Percentiles rank a stretch among this genome's conserved stretches.
phyloP scores from a whole-genome alignment of 495 filamentous ascomycete genomes.

The Pseudotulostoma volvatum region DNA sequence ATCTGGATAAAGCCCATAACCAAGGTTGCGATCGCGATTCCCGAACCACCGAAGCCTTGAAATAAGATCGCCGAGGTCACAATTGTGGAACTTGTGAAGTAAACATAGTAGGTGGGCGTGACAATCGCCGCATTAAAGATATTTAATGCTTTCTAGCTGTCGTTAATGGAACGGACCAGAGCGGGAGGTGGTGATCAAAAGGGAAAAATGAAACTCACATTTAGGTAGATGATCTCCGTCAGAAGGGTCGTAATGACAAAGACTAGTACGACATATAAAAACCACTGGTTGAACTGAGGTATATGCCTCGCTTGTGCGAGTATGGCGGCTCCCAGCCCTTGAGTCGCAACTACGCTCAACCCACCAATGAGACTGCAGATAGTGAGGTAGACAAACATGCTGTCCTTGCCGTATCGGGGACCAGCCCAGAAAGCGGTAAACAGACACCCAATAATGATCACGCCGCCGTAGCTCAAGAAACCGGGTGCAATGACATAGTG shows the following conservation, averaged over 20 bases:
- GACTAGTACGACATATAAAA: slow-evolving; percentile 77
- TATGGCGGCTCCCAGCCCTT: slow-evolving; percentile 84
- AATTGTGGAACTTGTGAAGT: slow-evolving; percentile 90
- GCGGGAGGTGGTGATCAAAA: slow-evolving; percentile 11
- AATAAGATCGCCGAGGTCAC: slow-evolving; percentile 87
- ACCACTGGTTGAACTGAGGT: slow-evolving; percentile 92
- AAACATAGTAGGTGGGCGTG: slow-evolving; percentile 96
- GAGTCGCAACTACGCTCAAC: slow-evolving; percentile 85
- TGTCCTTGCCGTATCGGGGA: slow-evolving; percentile 85
- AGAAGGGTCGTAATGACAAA: slow-evolving; percentile 79
- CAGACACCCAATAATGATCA: slow-evolving; percentile 56
- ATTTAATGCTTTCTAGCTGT: slow-evolving; percentile 97
- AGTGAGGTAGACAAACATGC: slow-evolving; percentile 92
- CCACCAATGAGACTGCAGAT: slow-evolving; percentile 93
- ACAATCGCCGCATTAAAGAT: slow-evolving; percentile 94
- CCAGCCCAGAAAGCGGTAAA: slow-evolving; percentile 70
- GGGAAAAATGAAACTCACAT: slow-evolving; percentile 43
- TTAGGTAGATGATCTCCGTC: slow-evolving; percentile 88
- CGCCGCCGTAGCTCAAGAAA: slow-evolving; percentile 71
- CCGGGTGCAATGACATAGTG: slow-evolving; percentile 72
- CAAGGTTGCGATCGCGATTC: slow-evolving; percentile 67
- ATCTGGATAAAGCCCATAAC: slow-evolving; percentile 91
- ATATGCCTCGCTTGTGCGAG: slow-evolving; percentile 68
- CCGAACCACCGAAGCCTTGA: slow-evolving; percentile 80
- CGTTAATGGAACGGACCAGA: no score